Base-by-base conservation (phyloP, 208 protist species). In the Leishmania lainsoni region DNA sequence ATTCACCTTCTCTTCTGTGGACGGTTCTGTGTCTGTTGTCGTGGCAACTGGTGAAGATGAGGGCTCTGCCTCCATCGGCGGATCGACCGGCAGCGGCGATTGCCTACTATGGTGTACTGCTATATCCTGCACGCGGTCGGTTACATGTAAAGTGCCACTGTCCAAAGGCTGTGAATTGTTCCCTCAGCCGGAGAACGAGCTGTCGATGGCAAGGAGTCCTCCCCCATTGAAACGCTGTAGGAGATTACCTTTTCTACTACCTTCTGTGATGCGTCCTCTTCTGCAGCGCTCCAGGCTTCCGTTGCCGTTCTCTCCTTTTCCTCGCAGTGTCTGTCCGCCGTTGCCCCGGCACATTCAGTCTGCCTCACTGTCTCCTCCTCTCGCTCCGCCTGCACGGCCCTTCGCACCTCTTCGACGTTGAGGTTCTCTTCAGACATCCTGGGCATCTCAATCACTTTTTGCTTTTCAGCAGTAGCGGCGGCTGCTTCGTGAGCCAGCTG, bases 281-380 rank as follows among this genome's bases (percentile, higher is more conserved):
- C 52, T 45, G 51, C 54, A 48, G 26, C n/a, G 20, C 9, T 16
- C 49, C 75, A 49, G 14, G 29, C 48, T 5, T 72, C 76, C 81
- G 58, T 61, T 22, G 56, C 52, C 32, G 22, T 39, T 12, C 26
- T 17, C 35, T 39, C 63, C 5, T 61, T 48, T 8, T 61, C 29
- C 72, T 32, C 29, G 32, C 5, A 68, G 22, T n/a, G 56, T 17
- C 29, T 51, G 17, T 80, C 75, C 29, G 77, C 72, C 5, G 14
- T 35, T 74, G 45, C 51, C 51, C 32, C 63, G 26, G 20, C 35
- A 32, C 35, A 73, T 32, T 14, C 42, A 48, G 35, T n/a, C 42
- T 39, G 68, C 35, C 12, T 51, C 52, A 16, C 66, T 26, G 14
- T 48, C 78, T 77, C n/a, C 70, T 68, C 78, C 45, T n/a, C 61